These are phyloP conservation scores for Cytidiella melzeri DNA, from an alignment of 768 basidiomycete genomes.

Conservation along the genomic window DNA sequence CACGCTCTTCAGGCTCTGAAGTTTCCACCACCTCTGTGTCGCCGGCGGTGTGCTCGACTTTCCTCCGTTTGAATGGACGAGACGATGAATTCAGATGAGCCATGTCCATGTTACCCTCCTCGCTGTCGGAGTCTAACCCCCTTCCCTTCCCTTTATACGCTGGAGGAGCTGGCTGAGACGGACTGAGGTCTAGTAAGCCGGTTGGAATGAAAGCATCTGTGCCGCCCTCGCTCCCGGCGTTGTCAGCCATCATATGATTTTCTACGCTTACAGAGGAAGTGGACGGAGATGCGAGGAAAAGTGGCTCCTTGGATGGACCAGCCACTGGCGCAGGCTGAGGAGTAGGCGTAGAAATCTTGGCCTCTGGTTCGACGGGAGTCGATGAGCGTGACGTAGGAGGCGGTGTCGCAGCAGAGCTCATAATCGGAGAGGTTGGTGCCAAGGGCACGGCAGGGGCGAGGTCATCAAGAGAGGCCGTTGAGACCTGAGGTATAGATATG, in stretches of 20 bases:
- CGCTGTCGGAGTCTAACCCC: background rate
- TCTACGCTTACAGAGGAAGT: background rate
- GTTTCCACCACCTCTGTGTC: constrained; percentile 5
- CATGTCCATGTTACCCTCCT: constrained; percentile 2
- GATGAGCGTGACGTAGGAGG: background rate
- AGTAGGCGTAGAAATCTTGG: background rate
- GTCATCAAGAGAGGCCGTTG: too few species aligned
- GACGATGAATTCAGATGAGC: background rate
- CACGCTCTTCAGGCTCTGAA: constrained; percentile 2
- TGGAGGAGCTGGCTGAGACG: background rate
- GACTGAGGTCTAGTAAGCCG: background rate
- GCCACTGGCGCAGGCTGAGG: background rate
- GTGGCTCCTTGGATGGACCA: constrained; percentile 8
- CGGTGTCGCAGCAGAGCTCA: background rate
- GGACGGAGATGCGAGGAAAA: constrained; percentile 6
- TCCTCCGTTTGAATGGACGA: background rate
- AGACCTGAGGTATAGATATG: too few species aligned
- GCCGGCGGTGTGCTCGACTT: background rate
- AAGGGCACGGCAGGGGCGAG: background rate
- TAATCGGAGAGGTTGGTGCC: background rate
- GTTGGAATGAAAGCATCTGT: constrained; percentile 8
- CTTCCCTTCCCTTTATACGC: constrained; percentile 2
- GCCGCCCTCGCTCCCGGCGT: too few species aligned
- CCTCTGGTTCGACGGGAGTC: background rate
- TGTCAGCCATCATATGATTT: background rate